Base-by-base conservation (phyloP, 2,329 filamentous ascomycete genomes). In the Coleophoma crateriformis region DNA sequence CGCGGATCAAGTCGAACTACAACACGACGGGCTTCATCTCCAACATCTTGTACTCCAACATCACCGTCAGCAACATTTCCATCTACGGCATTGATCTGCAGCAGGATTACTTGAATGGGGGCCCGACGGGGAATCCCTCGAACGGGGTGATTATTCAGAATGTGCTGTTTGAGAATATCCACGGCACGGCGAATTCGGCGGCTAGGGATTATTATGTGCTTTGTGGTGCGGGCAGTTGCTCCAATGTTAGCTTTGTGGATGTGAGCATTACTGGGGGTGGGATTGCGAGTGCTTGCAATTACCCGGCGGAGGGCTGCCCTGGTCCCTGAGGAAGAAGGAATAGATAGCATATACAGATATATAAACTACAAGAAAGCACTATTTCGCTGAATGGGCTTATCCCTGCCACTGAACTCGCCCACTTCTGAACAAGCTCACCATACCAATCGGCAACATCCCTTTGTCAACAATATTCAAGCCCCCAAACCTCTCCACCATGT, bases 61-160 rank as follows among this genome's bases (percentile, higher is more conserved):
- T 77, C 53, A 64, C 63, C 4, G 58, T 78, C 38, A 63, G 61
- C 34, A 66, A 68, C 46, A 74, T 76, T 53, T 59, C 64, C 33
- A 68, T 69, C 52, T 76, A 77, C 57, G 74, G 74, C n/a, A 74
- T 78, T 49, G 73, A 74, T 51, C 66, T 77, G 39, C 67, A 76
- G 62, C 73, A 78, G 62, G 75, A 78, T 58, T 78, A 77, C 55
- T 58, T 74, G 48, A 78, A 77, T 54, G 75, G 69, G 12, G 68
- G 68, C 4, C 60, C 68, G 5, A 70, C 64, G 7, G 69, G 68
- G 1, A 52, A 54, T 10, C 64, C 69, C 6, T 64, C 64, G 1
- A 70, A 68, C 45, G 69, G 68, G 3, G 68, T 72, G 3, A 56
- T 54, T 2, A 70, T 72, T 42, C 52, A 54, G 27, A 64, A 64